Evolutionary conservation across 2,329 filamentous ascomycete species (phyloP).

Genomic region (Sporothrix dimorphospora): DNA sequence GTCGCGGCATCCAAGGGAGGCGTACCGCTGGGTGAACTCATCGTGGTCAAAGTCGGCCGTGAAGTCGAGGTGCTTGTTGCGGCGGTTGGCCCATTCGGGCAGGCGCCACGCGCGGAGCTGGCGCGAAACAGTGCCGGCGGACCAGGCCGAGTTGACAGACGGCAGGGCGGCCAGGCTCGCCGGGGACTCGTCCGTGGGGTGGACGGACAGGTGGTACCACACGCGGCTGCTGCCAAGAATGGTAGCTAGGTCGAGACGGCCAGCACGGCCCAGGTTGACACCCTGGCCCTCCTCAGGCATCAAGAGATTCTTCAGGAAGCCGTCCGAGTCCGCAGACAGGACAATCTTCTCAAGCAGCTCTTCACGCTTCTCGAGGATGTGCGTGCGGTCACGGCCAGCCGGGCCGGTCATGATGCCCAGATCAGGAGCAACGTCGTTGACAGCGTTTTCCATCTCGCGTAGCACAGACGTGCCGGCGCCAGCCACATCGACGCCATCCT

Average conservation of each 20-base stretch:
- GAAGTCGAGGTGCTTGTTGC: slow-evolving; percentile 89
- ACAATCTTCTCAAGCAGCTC: slow-evolving; percentile 83
- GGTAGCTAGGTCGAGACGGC: slow-evolving; percentile 75
- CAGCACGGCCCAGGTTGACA: slow-evolving; percentile 76
- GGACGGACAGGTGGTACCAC: slow-evolving; percentile 92
- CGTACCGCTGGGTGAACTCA: slow-evolving; percentile 85
- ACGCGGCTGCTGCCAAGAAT: slow-evolving; percentile 82
- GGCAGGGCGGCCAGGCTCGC: slow-evolving; percentile 72
- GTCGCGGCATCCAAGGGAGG: slow-evolving; percentile 80
- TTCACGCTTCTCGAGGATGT: slow-evolving; percentile 79
- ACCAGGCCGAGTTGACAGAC: slow-evolving; percentile 82
- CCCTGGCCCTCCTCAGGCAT: slow-evolving; percentile 78
- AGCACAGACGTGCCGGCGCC: slow-evolving; percentile 78
- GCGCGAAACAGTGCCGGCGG: slow-evolving; percentile 86
- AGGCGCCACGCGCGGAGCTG: slow-evolving; percentile 93
- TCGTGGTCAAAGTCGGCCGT: slow-evolving; percentile 95
- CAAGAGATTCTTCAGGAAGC: slow-evolving; percentile 79
- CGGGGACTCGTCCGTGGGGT: slow-evolving; percentile 86
- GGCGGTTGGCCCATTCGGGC: slow-evolving; percentile 93
- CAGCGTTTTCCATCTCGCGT: slow-evolving; percentile 83
- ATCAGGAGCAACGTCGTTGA: slow-evolving; percentile 75
- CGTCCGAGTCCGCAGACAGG: slow-evolving; percentile 77
- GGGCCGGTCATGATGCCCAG: slow-evolving; percentile 73
- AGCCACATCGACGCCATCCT: slow-evolving; percentile 81
- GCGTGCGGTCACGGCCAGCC: slow-evolving; percentile 71